phyloP scores from a whole-genome alignment of 768 basidiomycete species.

The Mycena capillaripes region DNA sequence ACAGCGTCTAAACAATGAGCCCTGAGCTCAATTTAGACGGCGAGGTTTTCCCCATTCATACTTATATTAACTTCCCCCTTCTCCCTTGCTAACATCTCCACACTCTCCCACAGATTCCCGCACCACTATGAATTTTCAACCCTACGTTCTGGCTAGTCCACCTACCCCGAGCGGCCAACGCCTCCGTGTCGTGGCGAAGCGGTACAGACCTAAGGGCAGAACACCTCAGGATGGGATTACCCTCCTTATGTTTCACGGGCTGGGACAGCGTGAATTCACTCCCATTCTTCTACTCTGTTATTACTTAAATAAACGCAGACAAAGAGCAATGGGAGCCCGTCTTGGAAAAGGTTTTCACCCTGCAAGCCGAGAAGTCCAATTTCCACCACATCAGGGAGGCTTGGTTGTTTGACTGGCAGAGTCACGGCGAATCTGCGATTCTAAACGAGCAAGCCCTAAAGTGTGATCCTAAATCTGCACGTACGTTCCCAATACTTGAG shows the following conservation, averaged over 20 bases:
- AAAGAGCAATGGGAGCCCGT: slow-evolving; percentile 51
- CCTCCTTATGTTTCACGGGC: slow-evolving; percentile 17
- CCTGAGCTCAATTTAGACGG: too few species aligned
- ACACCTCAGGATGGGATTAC: background rate
- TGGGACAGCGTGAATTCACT: slow-evolving; percentile 11
- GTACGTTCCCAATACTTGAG: slow-evolving; percentile 24
- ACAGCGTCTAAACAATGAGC: too few species aligned
- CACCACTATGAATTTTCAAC: background rate
- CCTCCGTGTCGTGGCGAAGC: background rate
- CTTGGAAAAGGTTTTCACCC: slow-evolving; percentile 38
- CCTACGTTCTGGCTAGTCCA: background rate
- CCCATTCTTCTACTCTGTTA: too few species aligned
- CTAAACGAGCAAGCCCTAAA: slow-evolving; percentile 43
- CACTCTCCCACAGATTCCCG: too few species aligned
- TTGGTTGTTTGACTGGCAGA: slow-evolving; percentile 48
- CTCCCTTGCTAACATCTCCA: too few species aligned
- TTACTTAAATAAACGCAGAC: slow-evolving; percentile 34
- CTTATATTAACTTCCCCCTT: too few species aligned
- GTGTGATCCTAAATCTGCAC: slow-evolving; percentile 29
- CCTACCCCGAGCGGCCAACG: background rate
- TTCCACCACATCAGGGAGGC: slow-evolving; percentile 40
- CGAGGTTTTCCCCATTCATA: too few species aligned
- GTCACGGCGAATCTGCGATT: slow-evolving; percentile 46
- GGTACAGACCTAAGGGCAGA: background rate
- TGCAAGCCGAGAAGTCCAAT: slow-evolving; percentile 2